These are phyloP conservation scores for Colletotrichum camelliae DNA, from an alignment of 2,329 filamentous ascomycete genomes.

Conservation along the genomic window DNA sequence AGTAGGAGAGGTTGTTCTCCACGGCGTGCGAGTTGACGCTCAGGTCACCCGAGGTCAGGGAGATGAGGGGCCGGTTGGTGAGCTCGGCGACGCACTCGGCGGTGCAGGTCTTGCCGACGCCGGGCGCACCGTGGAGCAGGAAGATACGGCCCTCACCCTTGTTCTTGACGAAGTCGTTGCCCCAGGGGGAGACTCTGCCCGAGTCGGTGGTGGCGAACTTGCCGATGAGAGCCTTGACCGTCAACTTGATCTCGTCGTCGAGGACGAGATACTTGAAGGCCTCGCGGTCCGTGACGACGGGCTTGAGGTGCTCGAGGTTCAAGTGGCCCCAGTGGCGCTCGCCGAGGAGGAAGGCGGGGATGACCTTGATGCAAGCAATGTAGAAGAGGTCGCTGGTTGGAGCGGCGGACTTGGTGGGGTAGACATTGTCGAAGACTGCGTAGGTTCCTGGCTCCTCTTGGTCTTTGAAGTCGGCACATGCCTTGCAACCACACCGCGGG, in stretches of 20 bases:
- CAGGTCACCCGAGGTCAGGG: constrained; percentile 56
- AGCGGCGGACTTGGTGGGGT: constrained; percentile 38
- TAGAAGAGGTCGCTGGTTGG: constrained; percentile 50
- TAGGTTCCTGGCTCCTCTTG: constrained; percentile 35
- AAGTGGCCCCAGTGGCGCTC: constrained; percentile 51
- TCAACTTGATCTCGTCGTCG: constrained; percentile 52
- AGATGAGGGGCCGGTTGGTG: constrained; percentile 54
- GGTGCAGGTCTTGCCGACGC: constrained; percentile 64
- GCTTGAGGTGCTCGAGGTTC: constrained; percentile 41
- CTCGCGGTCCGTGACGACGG: constrained; percentile 48
- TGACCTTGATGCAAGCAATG: constrained; percentile 45
- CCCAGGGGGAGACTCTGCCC: constrained; percentile 48
- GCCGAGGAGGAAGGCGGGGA: constrained; percentile 51
- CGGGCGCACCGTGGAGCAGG: constrained; percentile 57
- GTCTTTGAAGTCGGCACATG: constrained; percentile 33
- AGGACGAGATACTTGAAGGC: constrained; percentile 57
- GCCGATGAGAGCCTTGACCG: constrained; percentile 51
- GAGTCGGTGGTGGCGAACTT: constrained; percentile 46
- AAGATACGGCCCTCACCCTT: constrained; percentile 57
- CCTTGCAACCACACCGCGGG: constrained; percentile 46
- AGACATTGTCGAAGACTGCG: constrained; percentile 44
- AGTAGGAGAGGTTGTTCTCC: constrained; percentile 51
- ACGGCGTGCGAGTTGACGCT: constrained; percentile 41
- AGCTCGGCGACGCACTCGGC: constrained; percentile 60
- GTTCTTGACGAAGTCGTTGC: constrained; percentile 35